Percentiles rank a stretch among this genome's conserved stretches.
Conservation (phyloP, 108 stramenopile genomes). For the Cyclotella cryptica region DNA sequence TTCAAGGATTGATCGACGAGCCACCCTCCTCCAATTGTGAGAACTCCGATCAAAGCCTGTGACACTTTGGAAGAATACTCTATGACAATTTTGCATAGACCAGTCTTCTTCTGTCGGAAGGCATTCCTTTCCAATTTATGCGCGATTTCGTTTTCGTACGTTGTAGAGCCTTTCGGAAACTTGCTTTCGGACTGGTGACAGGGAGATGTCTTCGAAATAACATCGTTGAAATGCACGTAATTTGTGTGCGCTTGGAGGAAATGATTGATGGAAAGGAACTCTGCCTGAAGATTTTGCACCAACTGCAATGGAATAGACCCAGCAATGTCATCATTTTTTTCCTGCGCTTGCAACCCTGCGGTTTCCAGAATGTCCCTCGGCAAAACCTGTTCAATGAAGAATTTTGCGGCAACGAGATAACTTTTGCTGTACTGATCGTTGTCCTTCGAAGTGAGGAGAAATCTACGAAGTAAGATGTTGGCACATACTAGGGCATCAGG, state of each 20-base stretch:
- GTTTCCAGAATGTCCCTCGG: slow-evolving; percentile 38
- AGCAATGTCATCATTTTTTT: slow-evolving; percentile 11
- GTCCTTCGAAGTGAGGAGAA: slow-evolving; percentile 39
- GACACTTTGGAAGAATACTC: slow-evolving; percentile 62
- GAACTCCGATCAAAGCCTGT: slow-evolving; percentile 58
- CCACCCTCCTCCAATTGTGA: slow-evolving; percentile 78
- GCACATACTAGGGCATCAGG: slow-evolving; percentile 76
- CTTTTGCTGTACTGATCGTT: slow-evolving; percentile 19
- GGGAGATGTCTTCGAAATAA: slow-evolving; percentile 42
- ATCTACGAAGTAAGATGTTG: slow-evolving; percentile 73
- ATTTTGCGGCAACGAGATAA: slow-evolving; percentile 28
- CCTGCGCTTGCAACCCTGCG: slow-evolving; percentile 28
- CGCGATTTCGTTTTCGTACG: slow-evolving; percentile 59
- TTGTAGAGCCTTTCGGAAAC: slow-evolving; percentile 10
- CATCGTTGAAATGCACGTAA: slow-evolving; percentile 40
- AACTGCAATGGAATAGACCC: slow-evolving; percentile 17
- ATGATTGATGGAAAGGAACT: slow-evolving; percentile 34
- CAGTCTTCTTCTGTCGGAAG: slow-evolving; percentile 50
- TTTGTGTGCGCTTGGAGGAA: slow-evolving; percentile 44
- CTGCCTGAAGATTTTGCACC: slow-evolving; percentile 42
- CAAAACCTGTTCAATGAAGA: slow-evolving; percentile 36
- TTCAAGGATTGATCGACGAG: slow-evolving; percentile 46
- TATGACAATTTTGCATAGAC: slow-evolving; percentile 46
- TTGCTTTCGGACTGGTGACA: slow-evolving; percentile 34
- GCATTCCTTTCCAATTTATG: slow-evolving; percentile 52